Evolutionary conservation across 352 stramenopile genomes (phyloP).

Genomic region (Hyphochytrium catenoides): DNA sequence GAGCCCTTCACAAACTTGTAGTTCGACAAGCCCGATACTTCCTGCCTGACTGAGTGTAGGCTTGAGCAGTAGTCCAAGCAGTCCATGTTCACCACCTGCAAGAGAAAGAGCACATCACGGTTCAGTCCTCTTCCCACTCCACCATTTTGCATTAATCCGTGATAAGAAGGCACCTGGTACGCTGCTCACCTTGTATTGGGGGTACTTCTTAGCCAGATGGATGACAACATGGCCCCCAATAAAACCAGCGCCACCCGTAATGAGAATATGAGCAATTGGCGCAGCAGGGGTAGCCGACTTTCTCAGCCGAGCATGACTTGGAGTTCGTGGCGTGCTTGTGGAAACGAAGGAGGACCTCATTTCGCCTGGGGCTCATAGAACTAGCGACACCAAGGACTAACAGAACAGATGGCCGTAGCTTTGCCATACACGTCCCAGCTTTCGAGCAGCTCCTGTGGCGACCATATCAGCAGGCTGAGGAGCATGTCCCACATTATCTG

Average conservation of each 20-base stretch:
- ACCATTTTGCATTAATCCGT: slow-evolving; percentile 4
- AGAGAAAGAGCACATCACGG: slow-evolving; percentile 27
- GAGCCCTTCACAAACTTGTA: slow-evolving; percentile 95
- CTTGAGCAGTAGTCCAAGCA: background rate
- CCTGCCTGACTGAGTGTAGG: background rate
- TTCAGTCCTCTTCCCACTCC: slow-evolving; percentile 9
- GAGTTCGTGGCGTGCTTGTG: too few relatives aligned
- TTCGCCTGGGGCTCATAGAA: too few relatives aligned
- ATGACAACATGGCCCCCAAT: slow-evolving; percentile 92
- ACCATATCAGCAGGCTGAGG: too few relatives aligned
- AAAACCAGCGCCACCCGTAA: slow-evolving; percentile 89
- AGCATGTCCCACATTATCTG: too few relatives aligned
- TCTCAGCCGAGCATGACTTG: too few relatives aligned
- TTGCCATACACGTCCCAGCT: too few relatives aligned
- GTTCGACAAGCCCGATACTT: slow-evolving; percentile 9
- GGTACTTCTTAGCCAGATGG: slow-evolving; percentile 84
- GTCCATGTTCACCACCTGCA: background rate
- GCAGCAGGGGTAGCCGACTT: too few relatives aligned
- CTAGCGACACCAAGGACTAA: too few relatives aligned
- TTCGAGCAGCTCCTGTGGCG: too few relatives aligned
- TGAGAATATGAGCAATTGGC: slow-evolving; percentile 63
- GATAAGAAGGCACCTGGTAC: background rate
- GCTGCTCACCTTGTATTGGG: slow-evolving; percentile 38
- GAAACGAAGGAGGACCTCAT: too few relatives aligned
- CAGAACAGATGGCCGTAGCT: too few relatives aligned